These are phyloP conservation scores for Limnanthes douglasii DNA, from an alignment of 345 rosid species.

Conservation along the genomic window DNA sequence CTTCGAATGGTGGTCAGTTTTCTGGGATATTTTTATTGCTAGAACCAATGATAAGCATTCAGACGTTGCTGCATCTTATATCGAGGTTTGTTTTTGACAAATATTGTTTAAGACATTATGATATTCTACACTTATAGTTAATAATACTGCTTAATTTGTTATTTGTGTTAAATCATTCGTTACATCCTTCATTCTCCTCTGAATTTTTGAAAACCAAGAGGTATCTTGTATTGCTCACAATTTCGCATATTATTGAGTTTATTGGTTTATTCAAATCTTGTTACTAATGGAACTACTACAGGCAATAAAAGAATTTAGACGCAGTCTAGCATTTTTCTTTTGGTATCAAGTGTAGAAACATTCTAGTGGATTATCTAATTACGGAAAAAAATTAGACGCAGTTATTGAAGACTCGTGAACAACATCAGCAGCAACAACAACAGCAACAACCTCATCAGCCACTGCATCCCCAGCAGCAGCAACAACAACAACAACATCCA, in stretches of 20 bases:
- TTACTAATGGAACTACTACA: too few species aligned
- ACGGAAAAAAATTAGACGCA: conserved; percentile 30
- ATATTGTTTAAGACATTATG: too few species aligned
- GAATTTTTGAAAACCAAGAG: not conserved
- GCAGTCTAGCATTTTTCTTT: too few species aligned
- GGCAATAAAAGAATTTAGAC: too few species aligned
- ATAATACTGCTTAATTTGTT: too few species aligned
- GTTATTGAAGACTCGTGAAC: conserved; percentile 56
- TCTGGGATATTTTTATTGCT: conserved; percentile 99
- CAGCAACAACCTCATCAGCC: conserved; percentile 32
- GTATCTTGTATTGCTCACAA: not conserved
- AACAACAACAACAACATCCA: conserved; percentile 30
- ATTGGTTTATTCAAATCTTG: too few species aligned
- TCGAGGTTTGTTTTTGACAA: conserved; percentile 61
- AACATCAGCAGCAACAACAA: conserved; percentile 32
- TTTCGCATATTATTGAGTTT: too few species aligned
- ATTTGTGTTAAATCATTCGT: too few species aligned
- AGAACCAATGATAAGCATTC: conserved; percentile 98
- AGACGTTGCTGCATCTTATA: conserved; percentile 95
- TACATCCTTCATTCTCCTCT: too few species aligned
- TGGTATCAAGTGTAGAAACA: too few species aligned
- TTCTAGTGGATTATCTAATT: too few species aligned
- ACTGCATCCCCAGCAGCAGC: conserved; percentile 49
- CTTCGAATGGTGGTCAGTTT: conserved; percentile 99
- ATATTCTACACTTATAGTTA: too few species aligned